A percentile compares a stretch with the other conserved stretches of the same genome.
These are phyloP conservation scores for Suillus variegatus DNA, from an alignment of 768 basidiomycete genomes.

Conservation along the genomic window DNA sequence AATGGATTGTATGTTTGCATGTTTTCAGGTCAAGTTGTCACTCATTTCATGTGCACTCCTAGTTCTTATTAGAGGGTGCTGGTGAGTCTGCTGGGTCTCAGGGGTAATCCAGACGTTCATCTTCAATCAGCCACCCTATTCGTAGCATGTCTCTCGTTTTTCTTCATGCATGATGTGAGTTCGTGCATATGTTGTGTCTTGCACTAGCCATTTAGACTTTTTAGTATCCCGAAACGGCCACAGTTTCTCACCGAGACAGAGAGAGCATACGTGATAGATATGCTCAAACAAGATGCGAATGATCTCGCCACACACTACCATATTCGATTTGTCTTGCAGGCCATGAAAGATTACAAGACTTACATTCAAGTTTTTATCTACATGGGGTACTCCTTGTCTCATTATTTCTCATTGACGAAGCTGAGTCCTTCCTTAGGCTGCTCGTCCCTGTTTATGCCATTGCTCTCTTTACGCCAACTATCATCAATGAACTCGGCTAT, in stretches of 20 bases:
- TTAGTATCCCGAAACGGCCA: slow-evolving; percentile 60
- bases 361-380: slow-evolving; percentile 38
- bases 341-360: slow-evolving; percentile 47
- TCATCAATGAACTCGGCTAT: slow-evolving; percentile 51
- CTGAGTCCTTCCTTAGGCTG: slow-evolving; percentile 28
- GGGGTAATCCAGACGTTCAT: not conserved
- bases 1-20: slow-evolving; percentile 35
- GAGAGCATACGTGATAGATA: slow-evolving; percentile 36
- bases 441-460: slow-evolving; percentile 49
- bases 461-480: slow-evolving; percentile 53
- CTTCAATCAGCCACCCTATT: slow-evolving; percentile 21
- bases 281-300: slow-evolving; percentile 47
- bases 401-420: slow-evolving; percentile 2
- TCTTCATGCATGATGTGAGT: slow-evolving; percentile 55
- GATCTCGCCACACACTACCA: slow-evolving; percentile 48
- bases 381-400: slow-evolving; percentile 36
- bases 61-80: slow-evolving; percentile 35
- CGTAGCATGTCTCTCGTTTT: slow-evolving; percentile 35
- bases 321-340: slow-evolving; percentile 48
- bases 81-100: slow-evolving; percentile 14
- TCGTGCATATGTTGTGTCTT: not conserved
- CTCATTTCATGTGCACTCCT: slow-evolving; percentile 11
- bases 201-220: not conserved
- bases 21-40: not conserved
- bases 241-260: slow-evolving; percentile 52